Conservation (phyloP, 2,329 filamentous ascomycete species). For the Tolypocladium sp. region DNA sequence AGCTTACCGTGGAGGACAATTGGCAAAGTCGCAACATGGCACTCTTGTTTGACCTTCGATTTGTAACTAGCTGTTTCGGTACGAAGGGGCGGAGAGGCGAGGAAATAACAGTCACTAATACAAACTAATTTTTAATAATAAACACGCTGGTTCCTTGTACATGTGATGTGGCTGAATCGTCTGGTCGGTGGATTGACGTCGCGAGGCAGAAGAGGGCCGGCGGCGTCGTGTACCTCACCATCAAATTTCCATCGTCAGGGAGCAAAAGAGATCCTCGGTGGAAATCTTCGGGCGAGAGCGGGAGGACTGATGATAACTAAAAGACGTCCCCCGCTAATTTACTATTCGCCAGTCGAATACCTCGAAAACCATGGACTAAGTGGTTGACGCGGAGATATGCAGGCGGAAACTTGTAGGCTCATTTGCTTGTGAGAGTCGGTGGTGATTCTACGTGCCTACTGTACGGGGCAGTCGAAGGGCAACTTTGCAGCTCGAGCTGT, state of each 20-base stretch:
- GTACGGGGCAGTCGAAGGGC: background rate
- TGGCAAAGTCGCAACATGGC: background rate
- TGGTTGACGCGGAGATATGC: slow-evolving; percentile 83
- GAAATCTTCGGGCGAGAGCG: slow-evolving; percentile 76
- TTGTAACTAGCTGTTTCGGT: background rate
- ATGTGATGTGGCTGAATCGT: too few species aligned
- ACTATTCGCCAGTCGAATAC: slow-evolving; percentile 91
- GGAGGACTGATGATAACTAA: slow-evolving; percentile 38
- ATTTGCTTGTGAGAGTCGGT: background rate
- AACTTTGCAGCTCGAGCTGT: background rate
- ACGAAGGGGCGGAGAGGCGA: background rate
- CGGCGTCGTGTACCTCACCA: slow-evolving; percentile 66
- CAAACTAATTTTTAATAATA: background rate
- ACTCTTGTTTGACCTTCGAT: background rate
- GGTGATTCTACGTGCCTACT: background rate
- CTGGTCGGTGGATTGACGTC: too few species aligned
- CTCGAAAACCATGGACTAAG: slow-evolving; percentile 66
- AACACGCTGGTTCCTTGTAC: too few species aligned
- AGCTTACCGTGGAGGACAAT: background rate
- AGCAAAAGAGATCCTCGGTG: slow-evolving; percentile 41
- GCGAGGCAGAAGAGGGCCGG: too few species aligned
- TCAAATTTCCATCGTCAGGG: slow-evolving; percentile 72
- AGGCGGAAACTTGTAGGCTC: slow-evolving; percentile 44
- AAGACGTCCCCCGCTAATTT: slow-evolving; percentile 37
- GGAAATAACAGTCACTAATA: background rate